phyloP scores from a whole-genome alignment of 2,329 filamentous ascomycete genomes.

The Aspergillus transmontanensis region DNA sequence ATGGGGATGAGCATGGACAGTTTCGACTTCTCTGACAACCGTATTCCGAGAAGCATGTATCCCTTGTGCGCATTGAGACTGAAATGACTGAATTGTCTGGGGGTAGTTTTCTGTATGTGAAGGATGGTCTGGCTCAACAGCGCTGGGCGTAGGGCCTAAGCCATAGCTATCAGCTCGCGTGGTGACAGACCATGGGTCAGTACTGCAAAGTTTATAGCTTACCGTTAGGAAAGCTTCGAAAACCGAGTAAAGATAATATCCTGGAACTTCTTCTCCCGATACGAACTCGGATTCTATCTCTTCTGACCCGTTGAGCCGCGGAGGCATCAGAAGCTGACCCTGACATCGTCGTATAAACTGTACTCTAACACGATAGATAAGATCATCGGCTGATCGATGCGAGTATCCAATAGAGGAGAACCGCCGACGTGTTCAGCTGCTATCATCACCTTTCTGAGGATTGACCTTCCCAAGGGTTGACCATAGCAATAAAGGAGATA shows the following conservation, averaged over 20 bases:
- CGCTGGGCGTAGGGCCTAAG: not conserved
- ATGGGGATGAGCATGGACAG: slow-evolving; percentile 1
- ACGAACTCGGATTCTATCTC: slow-evolving; percentile 31
- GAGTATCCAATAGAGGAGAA: not conserved
- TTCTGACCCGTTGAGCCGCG: slow-evolving; percentile 16
- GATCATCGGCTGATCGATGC: not conserved
- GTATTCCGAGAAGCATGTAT: not conserved
- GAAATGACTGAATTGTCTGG: slow-evolving; percentile 1
- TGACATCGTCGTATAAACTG: slow-evolving; percentile 25
- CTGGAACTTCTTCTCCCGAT: slow-evolving; percentile 41
- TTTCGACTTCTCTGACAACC: not conserved
- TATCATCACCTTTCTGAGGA: not conserved
- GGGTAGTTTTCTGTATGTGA: not conserved
- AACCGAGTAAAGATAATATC: slow-evolving; percentile 38
- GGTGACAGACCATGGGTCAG: not conserved
- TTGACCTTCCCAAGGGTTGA: not conserved
- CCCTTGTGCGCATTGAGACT: not conserved
- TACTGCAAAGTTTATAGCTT: not conserved
- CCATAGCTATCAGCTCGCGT: not conserved
- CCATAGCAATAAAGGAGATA: not conserved
- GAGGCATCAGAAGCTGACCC: slow-evolving; percentile 26
- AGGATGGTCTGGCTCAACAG: not conserved
- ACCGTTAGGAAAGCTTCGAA: slow-evolving; percentile 33
- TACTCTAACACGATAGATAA: not conserved
- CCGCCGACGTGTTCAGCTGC: not conserved